Conservation (phyloP, 768 basidiomycete genomes). For the Calocybe gangraenosa region DNA sequence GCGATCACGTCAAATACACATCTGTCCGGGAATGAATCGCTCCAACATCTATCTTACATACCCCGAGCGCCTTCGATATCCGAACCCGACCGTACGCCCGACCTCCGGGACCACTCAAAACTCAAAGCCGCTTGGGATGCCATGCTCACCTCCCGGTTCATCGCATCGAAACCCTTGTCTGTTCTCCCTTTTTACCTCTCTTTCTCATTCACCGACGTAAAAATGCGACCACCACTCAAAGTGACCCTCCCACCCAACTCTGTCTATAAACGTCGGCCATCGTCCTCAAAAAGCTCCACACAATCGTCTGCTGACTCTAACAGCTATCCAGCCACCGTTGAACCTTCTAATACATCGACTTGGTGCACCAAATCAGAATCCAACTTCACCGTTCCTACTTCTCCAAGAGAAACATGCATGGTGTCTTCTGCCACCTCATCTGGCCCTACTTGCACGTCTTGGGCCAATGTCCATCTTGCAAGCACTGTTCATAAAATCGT, state of each 20-base stretch:
- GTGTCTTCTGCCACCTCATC: no score
- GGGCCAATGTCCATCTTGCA: conserved; percentile 64
- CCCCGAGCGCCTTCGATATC: conserved; percentile 10
- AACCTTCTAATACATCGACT: conserved; percentile 2
- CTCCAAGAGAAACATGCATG: no score
- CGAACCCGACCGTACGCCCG: conserved; percentile 15
- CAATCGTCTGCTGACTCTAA: conserved; percentile 1
- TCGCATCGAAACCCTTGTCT: conserved; percentile 48
- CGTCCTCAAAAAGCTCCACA: background rate
- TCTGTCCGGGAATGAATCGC: background rate
- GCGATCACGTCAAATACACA: conserved; percentile 6
- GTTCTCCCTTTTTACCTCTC: conserved; percentile 68
- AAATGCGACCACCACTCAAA: conserved; percentile 42
- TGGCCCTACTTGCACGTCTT: conserved; percentile 27
- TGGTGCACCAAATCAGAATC: background rate
- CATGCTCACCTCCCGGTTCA: conserved; percentile 58
- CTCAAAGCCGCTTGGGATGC: conserved; percentile 63
- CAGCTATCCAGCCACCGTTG: background rate
- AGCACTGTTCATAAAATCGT: conserved; percentile 50
- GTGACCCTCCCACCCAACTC: conserved; percentile 57
- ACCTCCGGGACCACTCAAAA: conserved; percentile 60
- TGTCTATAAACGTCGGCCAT: background rate
- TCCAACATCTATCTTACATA: conserved; percentile 4
- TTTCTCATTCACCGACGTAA: conserved; percentile 48
- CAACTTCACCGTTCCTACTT: background rate